Evolutionary conservation across 345 rosid genomes (phyloP).

Genomic region (Durio zibethinus): DNA sequence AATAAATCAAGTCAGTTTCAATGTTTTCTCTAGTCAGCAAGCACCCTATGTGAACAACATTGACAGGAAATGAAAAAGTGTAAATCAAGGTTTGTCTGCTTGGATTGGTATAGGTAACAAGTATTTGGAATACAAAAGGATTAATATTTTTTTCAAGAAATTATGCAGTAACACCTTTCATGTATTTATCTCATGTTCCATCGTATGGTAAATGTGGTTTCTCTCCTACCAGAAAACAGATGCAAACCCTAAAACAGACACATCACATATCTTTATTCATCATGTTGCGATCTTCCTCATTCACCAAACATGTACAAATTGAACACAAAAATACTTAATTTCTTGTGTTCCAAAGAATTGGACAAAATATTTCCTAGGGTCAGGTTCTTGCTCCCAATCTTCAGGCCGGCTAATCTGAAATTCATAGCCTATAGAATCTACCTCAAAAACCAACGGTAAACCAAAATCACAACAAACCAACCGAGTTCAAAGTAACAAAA

Average conservation of each 20-base stretch:
- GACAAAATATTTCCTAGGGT: slow-evolving; percentile 85
- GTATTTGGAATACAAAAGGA: background rate
- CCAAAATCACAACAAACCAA: background rate
- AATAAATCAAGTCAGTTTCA: background rate
- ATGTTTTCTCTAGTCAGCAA: background rate
- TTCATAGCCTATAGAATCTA: slow-evolving; percentile 25
- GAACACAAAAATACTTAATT: slow-evolving; percentile 46
- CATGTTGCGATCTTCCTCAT: background rate
- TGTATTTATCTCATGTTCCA: background rate
- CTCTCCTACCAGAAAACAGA: background rate
- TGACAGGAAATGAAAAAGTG: background rate
- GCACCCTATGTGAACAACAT: background rate
- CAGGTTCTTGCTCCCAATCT: slow-evolving; percentile 69
- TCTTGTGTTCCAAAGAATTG: slow-evolving; percentile 82
- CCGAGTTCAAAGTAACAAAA: background rate
- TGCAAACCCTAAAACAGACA: background rate
- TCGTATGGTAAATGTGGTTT: background rate
- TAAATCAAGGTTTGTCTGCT: background rate
- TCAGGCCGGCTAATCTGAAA: slow-evolving; percentile 86
- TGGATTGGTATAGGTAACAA: background rate
- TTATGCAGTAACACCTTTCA: background rate
- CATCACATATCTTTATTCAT: background rate
- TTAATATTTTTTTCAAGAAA: background rate
- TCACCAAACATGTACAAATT: background rate
- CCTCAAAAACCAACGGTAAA: background rate